Base-by-base conservation (phyloP, 331 rosid species). In the Malus hybrid region DNA sequence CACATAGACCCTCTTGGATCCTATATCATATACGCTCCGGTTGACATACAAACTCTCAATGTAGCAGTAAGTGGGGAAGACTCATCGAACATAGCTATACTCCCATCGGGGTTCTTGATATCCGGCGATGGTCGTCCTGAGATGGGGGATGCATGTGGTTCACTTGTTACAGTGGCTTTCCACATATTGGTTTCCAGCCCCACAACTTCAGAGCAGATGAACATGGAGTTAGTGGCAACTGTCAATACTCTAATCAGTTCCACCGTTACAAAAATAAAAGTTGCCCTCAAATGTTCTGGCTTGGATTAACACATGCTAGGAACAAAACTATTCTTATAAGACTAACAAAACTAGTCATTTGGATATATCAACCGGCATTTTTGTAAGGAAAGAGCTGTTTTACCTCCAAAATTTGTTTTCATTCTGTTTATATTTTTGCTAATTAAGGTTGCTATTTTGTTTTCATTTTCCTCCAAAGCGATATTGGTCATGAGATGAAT, bases 51-150 rank as follows among this genome's bases (percentile, higher is more conserved):
- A 16, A 19, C 73, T 4, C 20, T 93, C 7, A 74, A 74, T 28
- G 5, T 67, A 11, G 85, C 78, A 3, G 63, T 65, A 3, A 72
- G 24, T 0, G 89, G 92, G 6, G 86, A 80, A 19, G 89, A 87
- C 65, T 12, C 88, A n/a, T 83, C 83, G 0, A 3, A n/a, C 18
- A 10, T 93, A 54, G 87, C 88, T 0, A 68, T 91, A 18, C 96
- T 91, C 27, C 91, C 96, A 2, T 88, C 92, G 0, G 98, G 98
- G 31, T 52, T 91, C 6, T 62, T 88, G 8, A 82, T 93, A 81
- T 70, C 89, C 0, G 57, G 74, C 6, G 91, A 84, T 13, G 96
- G 92, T 9, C 80, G 73, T 39, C 11, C 68, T 12, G 52, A 62
- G 19, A 12, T 1, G 4, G 39, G 29, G 18, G 50, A 50, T 29